Evolutionary conservation across 2,329 filamentous ascomycete species (phyloP).

Genomic region (Aspergillus sp.): DNA sequence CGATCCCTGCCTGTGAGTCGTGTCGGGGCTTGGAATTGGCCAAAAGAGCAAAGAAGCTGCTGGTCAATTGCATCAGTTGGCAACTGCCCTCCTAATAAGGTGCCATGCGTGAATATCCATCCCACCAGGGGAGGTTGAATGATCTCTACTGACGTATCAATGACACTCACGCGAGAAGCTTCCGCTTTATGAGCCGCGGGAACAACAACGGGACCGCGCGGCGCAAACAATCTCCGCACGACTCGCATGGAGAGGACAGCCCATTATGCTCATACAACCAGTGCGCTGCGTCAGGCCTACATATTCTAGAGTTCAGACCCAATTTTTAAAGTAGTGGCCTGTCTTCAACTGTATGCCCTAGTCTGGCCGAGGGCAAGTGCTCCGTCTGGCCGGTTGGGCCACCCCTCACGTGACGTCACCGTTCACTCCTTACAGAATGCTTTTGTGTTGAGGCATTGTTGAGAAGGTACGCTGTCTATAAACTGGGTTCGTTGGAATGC

Average conservation of each 20-base stretch:
- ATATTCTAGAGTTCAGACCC: neutral
- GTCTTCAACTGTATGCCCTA: neutral
- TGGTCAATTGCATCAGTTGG: neutral
- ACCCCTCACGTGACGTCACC: neutral
- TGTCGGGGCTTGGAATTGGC: neutral
- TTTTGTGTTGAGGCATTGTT: neutral
- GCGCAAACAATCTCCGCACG: neutral
- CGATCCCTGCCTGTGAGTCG: conserved; percentile 8
- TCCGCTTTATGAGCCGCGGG: neutral
- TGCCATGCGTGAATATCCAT: neutral
- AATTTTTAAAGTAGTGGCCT: neutral
- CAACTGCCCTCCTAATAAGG: neutral
- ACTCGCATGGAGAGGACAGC: neutral
- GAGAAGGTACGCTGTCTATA: neutral
- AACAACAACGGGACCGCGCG: neutral
- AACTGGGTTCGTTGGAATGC: no score
- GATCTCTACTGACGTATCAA: neutral
- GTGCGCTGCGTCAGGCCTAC: neutral
- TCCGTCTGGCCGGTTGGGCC: neutral
- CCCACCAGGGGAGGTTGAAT: neutral
- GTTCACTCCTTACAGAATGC: neutral
- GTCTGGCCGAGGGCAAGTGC: neutral
- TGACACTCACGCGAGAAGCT: conserved; percentile 8
- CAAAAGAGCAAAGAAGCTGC: neutral
- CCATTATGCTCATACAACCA: neutral